Base-by-base conservation (phyloP, 116 monocot genomes). In the Cymodocea nodosa region DNA sequence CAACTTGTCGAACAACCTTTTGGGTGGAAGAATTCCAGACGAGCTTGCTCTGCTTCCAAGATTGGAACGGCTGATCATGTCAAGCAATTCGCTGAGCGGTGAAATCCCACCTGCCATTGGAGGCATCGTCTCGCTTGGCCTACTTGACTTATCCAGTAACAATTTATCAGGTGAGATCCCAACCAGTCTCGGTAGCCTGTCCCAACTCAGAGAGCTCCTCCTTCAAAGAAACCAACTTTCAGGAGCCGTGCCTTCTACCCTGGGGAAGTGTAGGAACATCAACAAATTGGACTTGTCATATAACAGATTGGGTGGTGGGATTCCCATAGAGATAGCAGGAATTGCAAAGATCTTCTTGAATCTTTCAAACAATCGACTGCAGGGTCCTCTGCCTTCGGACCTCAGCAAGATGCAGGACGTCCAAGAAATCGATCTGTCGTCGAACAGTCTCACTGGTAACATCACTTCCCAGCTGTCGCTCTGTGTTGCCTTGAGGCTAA, bases 281-380 rank as follows among this genome's bases (percentile, higher is more conserved):
- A 82, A 87, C 73, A 73, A 61, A 10, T 66, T 93, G 58, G 89
- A 93, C 63, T 79, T 93, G 53, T 93, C 93, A 11, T 72, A 83
- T 62, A 93, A 93, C 37, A 71, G 59, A 34, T 51, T 70, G 30
- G 52, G 54, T 37, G 63, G 63, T 64, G 52, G 22, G 70, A 62
- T 70, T 30, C 70, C 70, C 3, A 15, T 36, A 30, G 70, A 70
- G 52, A n/a, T 70, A 5, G 66, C 93, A 5, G 80, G 65, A 6
- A 62, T 89, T 1, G 74, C 85, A 51, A 85, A 85, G 56, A 49
- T 88, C 2, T 93, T 77, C 54, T 68, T 93, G 18, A 93, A 93
- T 56, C 61, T 89, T 24, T 89, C 83, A 9, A 67, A 72, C 59
- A 73, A 73, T 48, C 48, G 18, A 5, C 66, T 77, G 15, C 35